Evolutionary conservation across 2,329 filamentous ascomycete genomes (phyloP).

Genomic region (Aspergillus ustus): DNA sequence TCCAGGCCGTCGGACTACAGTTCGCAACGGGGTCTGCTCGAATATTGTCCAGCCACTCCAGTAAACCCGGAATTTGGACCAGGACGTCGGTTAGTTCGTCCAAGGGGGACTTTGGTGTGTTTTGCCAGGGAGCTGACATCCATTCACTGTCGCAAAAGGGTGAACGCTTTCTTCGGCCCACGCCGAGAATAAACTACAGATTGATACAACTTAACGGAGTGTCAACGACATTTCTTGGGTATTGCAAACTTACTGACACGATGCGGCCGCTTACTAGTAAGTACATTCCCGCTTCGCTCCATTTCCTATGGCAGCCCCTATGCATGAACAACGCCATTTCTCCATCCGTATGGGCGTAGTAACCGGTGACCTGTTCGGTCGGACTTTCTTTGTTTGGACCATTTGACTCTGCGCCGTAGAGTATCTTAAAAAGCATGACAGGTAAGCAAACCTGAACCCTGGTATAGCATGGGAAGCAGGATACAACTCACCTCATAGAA

Average conservation of each 20-base stretch:
- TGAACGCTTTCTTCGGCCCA: constrained; percentile 7
- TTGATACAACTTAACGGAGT: background rate
- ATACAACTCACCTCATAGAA: constrained; percentile 6
- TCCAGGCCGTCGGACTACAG: too few species aligned
- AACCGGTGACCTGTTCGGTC: background rate
- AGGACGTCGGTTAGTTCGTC: constrained; percentile 3
- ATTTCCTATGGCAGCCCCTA: background rate
- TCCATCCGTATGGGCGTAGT: constrained; percentile 11
- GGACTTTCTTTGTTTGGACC: background rate
- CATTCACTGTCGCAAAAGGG: constrained; percentile 1
- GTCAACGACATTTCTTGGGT: background rate
- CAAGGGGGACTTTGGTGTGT: constrained; percentile 3
- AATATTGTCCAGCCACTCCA: background rate
- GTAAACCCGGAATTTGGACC: constrained; percentile 2
- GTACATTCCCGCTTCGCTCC: constrained; percentile 9
- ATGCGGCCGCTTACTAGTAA: constrained; percentile 7
- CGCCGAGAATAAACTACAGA: constrained; percentile 11
- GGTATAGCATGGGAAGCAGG: background rate
- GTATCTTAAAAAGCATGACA: too few species aligned
- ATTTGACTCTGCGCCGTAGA: too few species aligned
- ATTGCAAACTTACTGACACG: constrained; percentile 1
- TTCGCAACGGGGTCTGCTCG: too few species aligned
- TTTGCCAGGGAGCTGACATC: constrained; percentile 5
- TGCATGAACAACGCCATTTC: constrained; percentile 14
- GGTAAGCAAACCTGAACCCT: too few species aligned